Evolutionary conservation across 169 alveolate species (phyloP).

Genomic region (Blepharisma undulans): DNA sequence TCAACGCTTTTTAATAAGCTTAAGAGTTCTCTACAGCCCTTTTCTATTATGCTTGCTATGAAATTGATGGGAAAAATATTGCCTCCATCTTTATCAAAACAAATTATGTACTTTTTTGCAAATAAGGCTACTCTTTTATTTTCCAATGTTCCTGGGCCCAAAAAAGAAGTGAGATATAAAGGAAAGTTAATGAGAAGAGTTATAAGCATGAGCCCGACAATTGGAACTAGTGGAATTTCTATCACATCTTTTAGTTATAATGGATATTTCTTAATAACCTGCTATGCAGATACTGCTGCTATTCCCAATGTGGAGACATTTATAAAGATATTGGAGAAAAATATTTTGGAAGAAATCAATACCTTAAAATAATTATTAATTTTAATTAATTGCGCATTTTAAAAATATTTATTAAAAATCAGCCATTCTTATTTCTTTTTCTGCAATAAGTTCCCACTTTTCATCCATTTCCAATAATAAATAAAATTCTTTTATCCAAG

Average conservation of each 20-base stretch:
- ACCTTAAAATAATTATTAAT: not conserved
- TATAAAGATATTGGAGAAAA: not conserved
- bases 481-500: not conserved
- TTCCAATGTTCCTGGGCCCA: conserved; percentile 21
- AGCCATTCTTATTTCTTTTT: not conserved
- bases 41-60: not conserved
- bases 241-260: conserved; percentile 23
- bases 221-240: not conserved
- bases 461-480: not conserved
- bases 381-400: not conserved
- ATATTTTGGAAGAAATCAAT: not conserved
- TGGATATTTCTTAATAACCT: not conserved
- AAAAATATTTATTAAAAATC: not conserved
- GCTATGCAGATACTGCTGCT: not conserved
- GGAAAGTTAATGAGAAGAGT: not conserved
- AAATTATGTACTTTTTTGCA: not conserved
- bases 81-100: not conserved
- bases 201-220: not conserved
- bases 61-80: not conserved
- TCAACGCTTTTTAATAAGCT: not conserved
- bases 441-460: not conserved
- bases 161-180: not conserved
- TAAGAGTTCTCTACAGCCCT: not conserved
- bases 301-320: not conserved
- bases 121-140: conserved; percentile 11